Evolutionary conservation across 345 rosid genomes (phyloP).

Genomic region (Cochlearia excelsa): DNA sequence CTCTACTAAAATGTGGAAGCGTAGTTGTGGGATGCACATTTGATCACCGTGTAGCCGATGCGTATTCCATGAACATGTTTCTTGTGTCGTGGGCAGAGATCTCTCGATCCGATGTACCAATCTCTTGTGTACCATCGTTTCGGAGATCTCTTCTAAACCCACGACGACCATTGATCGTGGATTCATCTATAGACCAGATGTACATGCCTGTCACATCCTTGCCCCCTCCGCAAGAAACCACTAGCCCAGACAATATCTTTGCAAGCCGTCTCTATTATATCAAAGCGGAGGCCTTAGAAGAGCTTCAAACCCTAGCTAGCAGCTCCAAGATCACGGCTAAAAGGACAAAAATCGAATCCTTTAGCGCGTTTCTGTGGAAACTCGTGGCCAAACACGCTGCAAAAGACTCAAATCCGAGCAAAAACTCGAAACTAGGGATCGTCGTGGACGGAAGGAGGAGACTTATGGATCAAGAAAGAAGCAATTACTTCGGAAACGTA

Average conservation of each 20-base stretch:
- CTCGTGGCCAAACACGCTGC: conserved; percentile 43
- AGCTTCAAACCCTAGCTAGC: conserved; percentile 48
- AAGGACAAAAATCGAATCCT: conserved; percentile 61
- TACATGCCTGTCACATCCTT: conserved; percentile 47
- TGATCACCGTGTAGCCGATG: conserved; percentile 79
- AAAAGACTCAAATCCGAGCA: conserved; percentile 4
- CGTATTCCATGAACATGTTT: conserved; percentile 70
- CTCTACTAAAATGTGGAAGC: conserved; percentile 65
- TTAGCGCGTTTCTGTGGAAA: conserved; percentile 72
- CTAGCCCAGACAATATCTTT: conserved; percentile 28
- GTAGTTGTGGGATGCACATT: conserved; percentile 64
- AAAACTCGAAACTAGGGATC: conserved; percentile 54
- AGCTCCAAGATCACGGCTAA: conserved; percentile 20
- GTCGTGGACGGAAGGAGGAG: conserved; percentile 68
- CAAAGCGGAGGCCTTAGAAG: conserved; percentile 33
- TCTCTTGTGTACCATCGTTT: conserved; percentile 50
- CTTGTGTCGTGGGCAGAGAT: conserved; percentile 66
- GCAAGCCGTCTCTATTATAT: conserved; percentile 60
- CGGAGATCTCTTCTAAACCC: conserved; percentile 60
- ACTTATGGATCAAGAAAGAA: conserved; percentile 27
- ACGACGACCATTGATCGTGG: conserved; percentile 40
- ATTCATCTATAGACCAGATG: conserved; percentile 46
- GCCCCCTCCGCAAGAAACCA: conserved; percentile 43
- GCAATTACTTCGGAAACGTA: conserved; percentile 49
- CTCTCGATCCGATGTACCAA: conserved; percentile 41